Evolutionary conservation across 768 basidiomycete species (phyloP), one percentile per base, ranked within the genome.

Genomic region (Dioszegia aurantiaca): DNA sequence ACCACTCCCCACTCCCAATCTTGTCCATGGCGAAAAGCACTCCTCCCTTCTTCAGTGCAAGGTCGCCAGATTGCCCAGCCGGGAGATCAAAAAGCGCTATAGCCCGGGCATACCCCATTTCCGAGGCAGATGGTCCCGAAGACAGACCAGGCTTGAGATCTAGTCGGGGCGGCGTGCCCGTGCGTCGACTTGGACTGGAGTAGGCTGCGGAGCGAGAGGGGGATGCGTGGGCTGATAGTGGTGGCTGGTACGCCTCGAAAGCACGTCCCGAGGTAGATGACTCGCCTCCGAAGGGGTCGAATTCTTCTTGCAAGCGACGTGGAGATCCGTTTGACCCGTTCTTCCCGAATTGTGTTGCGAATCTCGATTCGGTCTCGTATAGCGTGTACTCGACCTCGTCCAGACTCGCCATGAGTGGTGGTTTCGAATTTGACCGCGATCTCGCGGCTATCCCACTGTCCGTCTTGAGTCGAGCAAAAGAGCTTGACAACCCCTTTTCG

Each of bases 1-100:
- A 69, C 73, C 73, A 74, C 10, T 71, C 65, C 21, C 69, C 70
- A 4, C 51, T 57, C 16, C 64, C 65, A 60, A 91, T 88, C 60
- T 85, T 83, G 70, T 91, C 89, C 19, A 88, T 70, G 37, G 92
- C 80, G 56, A 81, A 80, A 16, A 93, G 85, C 3, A 70, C 74
- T 37, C 78, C 73, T 26, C 86, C 88, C 78, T 87, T 88, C 86
- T 72, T 64, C 27, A 76, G 59, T 44, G 78, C 80, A 56, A 93
- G 77, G 76, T 92, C 90, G 63, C 88, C 90, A 46, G 86, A 82
- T 23, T 87, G 88, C 10, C 86, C 84, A 26, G 88, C 82, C 24
- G 78, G 77, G 72, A 87, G 93, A 69, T 88, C 85, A 75, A 86
- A 93, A 26, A 87, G 74, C 12, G 89, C 85, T 49, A 82, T 81